A percentile compares a stretch with the other conserved stretches of the same genome.
These are phyloP conservation scores for Tetracladium setigerum DNA, from an alignment of 495 filamentous ascomycete genomes.

Conservation along the genomic window DNA sequence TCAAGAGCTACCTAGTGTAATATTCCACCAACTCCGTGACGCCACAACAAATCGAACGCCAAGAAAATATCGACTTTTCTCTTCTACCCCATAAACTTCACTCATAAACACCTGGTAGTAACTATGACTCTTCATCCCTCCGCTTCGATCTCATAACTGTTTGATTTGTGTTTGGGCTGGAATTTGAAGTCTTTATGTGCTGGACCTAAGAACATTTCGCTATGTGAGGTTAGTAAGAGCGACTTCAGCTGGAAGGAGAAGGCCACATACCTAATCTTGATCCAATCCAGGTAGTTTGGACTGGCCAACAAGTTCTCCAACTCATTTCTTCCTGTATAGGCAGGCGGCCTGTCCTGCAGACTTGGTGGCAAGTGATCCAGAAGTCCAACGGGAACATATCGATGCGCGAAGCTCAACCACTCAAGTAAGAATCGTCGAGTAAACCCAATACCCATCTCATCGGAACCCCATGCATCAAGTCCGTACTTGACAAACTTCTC, in stretches of 20 bases:
- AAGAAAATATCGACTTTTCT: too few species aligned
- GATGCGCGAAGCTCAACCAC: slow-evolving; percentile 85
- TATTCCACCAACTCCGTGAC: too few species aligned
- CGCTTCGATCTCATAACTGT: slow-evolving; percentile 60
- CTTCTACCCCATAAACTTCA: too few species aligned
- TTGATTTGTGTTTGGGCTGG: slow-evolving; percentile 97
- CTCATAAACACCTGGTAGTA: too few species aligned
- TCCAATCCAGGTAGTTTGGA: slow-evolving; percentile 91
- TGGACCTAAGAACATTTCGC: slow-evolving; percentile 96
- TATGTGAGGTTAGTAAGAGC: slow-evolving; percentile 28
- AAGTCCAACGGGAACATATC: slow-evolving; percentile 86
- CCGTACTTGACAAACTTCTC: slow-evolving; percentile 87
- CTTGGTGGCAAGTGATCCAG: slow-evolving; percentile 79
- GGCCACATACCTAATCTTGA: slow-evolving; percentile 82
- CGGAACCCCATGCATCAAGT: slow-evolving; percentile 87
- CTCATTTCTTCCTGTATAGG: slow-evolving; percentile 76
- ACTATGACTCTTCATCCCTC: slow-evolving; percentile 33
- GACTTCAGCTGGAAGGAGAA: neutral
- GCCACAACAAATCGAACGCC: too few species aligned
- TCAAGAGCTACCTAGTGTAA: too few species aligned
- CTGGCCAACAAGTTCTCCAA: slow-evolving; percentile 86
- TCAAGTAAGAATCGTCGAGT: slow-evolving; percentile 89
- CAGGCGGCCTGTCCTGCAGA: slow-evolving; percentile 81
- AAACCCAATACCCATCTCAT: slow-evolving; percentile 84
- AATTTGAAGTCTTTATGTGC: slow-evolving; percentile 87